Evolutionary conservation across 352 stramenopile species (phyloP).

Genomic region (Phytopythium litorale): DNA sequence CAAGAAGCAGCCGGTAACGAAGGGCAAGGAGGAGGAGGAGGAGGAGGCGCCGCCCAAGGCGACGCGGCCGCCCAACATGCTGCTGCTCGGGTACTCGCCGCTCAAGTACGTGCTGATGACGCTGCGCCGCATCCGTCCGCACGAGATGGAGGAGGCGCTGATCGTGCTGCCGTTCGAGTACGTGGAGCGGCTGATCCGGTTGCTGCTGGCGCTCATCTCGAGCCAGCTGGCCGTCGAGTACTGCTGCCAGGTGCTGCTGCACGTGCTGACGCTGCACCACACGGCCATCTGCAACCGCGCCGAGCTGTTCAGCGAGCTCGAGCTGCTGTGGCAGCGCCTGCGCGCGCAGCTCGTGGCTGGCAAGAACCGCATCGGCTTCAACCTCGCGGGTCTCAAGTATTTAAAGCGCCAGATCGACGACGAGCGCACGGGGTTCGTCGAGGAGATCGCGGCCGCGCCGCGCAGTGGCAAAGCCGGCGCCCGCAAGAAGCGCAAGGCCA

Average conservation of each 20-base stretch:
- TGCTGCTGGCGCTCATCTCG: slow-evolving; percentile 90
- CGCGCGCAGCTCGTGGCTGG: slow-evolving; percentile 65
- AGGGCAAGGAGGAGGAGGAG: slow-evolving; percentile 20
- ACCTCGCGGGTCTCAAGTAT: slow-evolving; percentile 85
- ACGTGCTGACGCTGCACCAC: slow-evolving; percentile 76
- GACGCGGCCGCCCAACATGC: slow-evolving; percentile 83
- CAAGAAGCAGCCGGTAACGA: slow-evolving; percentile 53
- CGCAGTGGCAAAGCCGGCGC: slow-evolving; percentile 5
- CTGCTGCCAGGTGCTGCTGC: slow-evolving; percentile 79
- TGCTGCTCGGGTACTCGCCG: slow-evolving; percentile 94
- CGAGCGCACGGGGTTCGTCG: slow-evolving; percentile 69
- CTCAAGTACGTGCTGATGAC: slow-evolving; percentile 94
- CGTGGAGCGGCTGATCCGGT: slow-evolving; percentile 91
- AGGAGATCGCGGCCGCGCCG: slow-evolving; percentile 53
- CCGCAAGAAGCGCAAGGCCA: slow-evolving; percentile 62
- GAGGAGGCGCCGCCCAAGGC: slow-evolving; percentile 39
- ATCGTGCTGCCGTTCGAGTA: slow-evolving; percentile 97
- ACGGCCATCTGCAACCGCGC: slow-evolving; percentile 69
- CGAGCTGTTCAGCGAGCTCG: slow-evolving; percentile 68
- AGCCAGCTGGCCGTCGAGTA: slow-evolving; percentile 91
- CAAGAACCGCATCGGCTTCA: slow-evolving; percentile 88
- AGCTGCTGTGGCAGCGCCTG: slow-evolving; percentile 76
- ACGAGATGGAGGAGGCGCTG: slow-evolving; percentile 97
- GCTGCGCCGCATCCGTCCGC: slow-evolving; percentile 89
- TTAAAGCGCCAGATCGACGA: slow-evolving; percentile 84